Evolutionary conservation across 345 rosid species (phyloP).

Genomic region (Hevea brasiliensis): DNA sequence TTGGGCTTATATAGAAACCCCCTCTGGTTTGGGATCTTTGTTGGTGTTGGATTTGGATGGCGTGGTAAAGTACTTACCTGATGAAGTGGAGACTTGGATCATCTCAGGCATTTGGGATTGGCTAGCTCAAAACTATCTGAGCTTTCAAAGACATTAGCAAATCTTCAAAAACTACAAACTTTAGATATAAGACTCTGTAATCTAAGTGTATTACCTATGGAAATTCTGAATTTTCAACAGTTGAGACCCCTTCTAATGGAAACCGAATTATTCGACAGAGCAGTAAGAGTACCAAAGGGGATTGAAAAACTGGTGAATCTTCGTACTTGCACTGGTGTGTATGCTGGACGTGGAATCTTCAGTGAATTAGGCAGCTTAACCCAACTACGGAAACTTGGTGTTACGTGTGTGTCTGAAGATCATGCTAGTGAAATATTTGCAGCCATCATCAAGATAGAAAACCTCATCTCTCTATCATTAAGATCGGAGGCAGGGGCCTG

Average conservation of each 20-base stretch:
- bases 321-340: conserved; percentile 16
- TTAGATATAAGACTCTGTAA: conserved; percentile 3
- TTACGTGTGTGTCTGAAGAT: conserved; percentile 10
- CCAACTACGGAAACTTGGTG: conserved; percentile 14
- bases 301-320: conserved; percentile 7
- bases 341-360: conserved; percentile 23
- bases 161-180: conserved; percentile 22
- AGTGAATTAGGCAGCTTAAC: conserved; percentile 11
- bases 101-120: conserved; percentile 16
- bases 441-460: conserved; percentile 11
- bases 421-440: conserved; percentile 17
- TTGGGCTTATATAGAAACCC: not conserved
- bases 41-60: conserved; percentile 22
- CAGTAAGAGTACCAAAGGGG: conserved; percentile 13
- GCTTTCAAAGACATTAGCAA: conserved; percentile 16
- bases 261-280: not conserved
- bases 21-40: conserved; percentile 11
- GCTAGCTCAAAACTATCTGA: conserved; percentile 4
- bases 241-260: conserved; percentile 21
- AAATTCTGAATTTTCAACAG: not conserved
- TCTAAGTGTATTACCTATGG: not conserved
- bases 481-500: not conserved
- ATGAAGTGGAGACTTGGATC: conserved; percentile 21
- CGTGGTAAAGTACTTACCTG: conserved; percentile 5
- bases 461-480: conserved; percentile 17